Conservation (phyloP, 1,284 basidiomycete species). For the Cystobasidium pallidum region DNA sequence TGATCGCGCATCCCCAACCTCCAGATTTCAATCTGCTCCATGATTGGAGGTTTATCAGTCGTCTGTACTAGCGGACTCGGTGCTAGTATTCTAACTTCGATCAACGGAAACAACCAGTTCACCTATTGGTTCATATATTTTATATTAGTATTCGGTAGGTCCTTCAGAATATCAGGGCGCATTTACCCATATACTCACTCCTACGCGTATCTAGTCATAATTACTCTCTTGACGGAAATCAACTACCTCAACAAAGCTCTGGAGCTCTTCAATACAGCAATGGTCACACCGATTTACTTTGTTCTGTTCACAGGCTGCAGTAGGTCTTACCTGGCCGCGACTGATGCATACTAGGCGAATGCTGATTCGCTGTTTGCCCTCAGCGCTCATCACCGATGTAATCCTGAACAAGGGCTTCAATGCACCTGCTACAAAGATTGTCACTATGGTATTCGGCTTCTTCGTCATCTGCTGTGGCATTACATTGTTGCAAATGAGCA, state of each 20-base stretch:
- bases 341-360: background rate
- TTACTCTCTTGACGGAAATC: constrained; percentile 74
- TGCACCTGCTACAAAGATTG: constrained; percentile 71
- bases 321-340: constrained; percentile 5
- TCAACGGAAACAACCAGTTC: constrained; percentile 81
- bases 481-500: constrained; percentile 93
- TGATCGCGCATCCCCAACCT: background rate
- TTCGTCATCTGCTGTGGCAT: constrained; percentile 70
- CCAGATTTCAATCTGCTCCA: constrained; percentile 79
- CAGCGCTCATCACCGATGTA: constrained; percentile 56
- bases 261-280: constrained; percentile 87
- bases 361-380: background rate
- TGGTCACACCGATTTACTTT: constrained; percentile 89
- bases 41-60: constrained; percentile 95
- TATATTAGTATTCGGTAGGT: constrained; percentile 49
- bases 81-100: constrained; percentile 82
- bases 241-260: constrained; percentile 96
- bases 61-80: constrained; percentile 94
- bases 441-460: constrained; percentile 89
- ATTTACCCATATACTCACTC: background rate
- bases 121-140: constrained; percentile 82
- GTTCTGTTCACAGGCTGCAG: constrained; percentile 64
- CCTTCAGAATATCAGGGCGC: background rate
- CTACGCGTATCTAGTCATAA: constrained; percentile 5
- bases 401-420: constrained; percentile 90